A percentile compares a stretch with the other conserved stretches of the same genome.
phyloP scores from a whole-genome alignment of 2,329 filamentous ascomycete species.

The Fusarium miscanthi region DNA sequence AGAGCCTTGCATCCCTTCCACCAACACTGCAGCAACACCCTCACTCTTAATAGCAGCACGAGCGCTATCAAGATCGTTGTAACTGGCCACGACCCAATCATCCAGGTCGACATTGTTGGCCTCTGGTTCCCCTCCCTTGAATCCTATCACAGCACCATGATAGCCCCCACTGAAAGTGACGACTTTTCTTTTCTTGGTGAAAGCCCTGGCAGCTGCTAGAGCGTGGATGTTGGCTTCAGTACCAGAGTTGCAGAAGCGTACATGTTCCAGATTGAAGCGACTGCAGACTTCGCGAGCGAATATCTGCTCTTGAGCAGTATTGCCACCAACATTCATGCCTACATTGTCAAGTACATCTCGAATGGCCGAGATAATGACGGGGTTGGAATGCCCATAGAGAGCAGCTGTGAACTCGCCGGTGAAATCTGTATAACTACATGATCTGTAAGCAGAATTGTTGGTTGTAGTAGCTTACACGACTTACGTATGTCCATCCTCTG shows the following conservation, averaged over 20 bases:
- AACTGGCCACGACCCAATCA: constrained; percentile 70
- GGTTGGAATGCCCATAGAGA: constrained; percentile 73
- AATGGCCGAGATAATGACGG: constrained; percentile 62
- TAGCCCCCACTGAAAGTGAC: constrained; percentile 62
- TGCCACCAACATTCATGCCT: constrained; percentile 67
- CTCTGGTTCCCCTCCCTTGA: constrained; percentile 49
- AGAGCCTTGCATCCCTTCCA: constrained; percentile 74
- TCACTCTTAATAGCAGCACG: constrained; percentile 55
- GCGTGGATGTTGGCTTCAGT: constrained; percentile 74
- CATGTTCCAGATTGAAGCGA: constrained; percentile 65
- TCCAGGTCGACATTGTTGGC: constrained; percentile 61
- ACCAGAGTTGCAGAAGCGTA: constrained; percentile 73
- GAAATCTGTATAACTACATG: constrained; percentile 65
- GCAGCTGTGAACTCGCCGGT: constrained; percentile 73
- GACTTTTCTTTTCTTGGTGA: constrained; percentile 57
- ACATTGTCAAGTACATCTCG: constrained; percentile 54
- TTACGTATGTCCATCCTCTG: constrained; percentile 55
- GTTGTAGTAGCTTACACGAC: not conserved
- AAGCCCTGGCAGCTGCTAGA: constrained; percentile 63
- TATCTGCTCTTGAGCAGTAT: constrained; percentile 61
- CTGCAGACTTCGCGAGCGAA: constrained; percentile 63
- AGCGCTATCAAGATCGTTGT: constrained; percentile 67
- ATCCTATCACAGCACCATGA: constrained; percentile 53
- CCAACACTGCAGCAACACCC: constrained; percentile 70
- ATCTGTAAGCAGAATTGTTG: not conserved